A percentile compares a stretch with the other conserved stretches of the same genome.
phyloP scores from a whole-genome alignment of 257 asterid genomes.

The Plantago major region DNA sequence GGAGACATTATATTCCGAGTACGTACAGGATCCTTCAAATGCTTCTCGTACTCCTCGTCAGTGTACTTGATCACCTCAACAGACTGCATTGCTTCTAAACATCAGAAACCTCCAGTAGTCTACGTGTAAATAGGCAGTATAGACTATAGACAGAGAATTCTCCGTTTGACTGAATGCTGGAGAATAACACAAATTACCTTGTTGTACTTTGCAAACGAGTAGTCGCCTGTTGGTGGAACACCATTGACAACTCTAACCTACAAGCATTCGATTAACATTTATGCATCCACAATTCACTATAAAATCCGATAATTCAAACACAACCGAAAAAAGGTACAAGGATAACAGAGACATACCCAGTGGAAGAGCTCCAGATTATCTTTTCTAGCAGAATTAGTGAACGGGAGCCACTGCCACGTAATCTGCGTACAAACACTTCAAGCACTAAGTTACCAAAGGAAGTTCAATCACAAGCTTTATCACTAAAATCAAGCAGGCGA shows the following conservation, averaged over 20 bases:
- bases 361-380: conserved; percentile 86
- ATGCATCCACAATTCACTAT: neutral
- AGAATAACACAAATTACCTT: conserved; percentile 43
- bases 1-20: conserved; percentile 5
- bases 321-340: neutral
- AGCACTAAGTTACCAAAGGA: neutral
- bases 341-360: conserved; percentile 50
- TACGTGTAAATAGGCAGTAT: conserved; percentile 4
- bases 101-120: conserved; percentile 16
- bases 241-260: conserved; percentile 97
- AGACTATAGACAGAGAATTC: neutral
- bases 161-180: neutral
- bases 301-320: neutral
- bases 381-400: conserved; percentile 84
- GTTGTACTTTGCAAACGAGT: conserved; percentile 90
- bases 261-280: conserved; percentile 19
- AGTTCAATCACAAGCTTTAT: neutral
- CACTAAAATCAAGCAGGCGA: neutral
- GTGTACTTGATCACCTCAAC: conserved; percentile 91
- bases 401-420: conserved; percentile 99
- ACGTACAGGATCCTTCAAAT: conserved; percentile 71
- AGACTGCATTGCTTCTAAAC: conserved; percentile 48
- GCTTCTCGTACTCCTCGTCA: conserved; percentile 88
- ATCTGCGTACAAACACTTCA: conserved; percentile 43
- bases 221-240: conserved; percentile 86